Conservation (phyloP, 2,329 filamentous ascomycete genomes). For the Exophiala calicioides region DNA sequence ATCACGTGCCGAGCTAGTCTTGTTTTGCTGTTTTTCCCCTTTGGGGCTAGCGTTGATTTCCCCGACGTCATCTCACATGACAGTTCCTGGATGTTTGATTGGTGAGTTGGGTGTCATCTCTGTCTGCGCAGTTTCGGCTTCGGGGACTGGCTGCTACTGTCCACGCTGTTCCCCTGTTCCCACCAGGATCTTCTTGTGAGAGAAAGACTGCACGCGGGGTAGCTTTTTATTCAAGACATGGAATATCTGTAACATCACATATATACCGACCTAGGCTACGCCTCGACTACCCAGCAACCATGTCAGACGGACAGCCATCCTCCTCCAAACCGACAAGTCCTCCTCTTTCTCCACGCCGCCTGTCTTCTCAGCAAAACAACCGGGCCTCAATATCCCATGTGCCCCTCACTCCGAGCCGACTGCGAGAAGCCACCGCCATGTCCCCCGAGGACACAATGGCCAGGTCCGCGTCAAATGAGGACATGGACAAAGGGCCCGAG, state of each 20-base stretch:
- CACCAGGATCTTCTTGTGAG: not conserved
- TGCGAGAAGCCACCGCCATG: constrained; percentile 27
- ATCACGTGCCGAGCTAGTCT: too few relatives aligned
- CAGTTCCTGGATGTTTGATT: not conserved
- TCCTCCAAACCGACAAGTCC: constrained; percentile 15
- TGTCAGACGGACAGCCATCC: constrained; percentile 9
- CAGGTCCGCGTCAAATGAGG: constrained; percentile 20
- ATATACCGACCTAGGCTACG: not conserved
- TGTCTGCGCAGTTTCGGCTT: too few relatives aligned
- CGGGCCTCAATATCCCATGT: constrained; percentile 23
- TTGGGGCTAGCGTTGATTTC: not conserved
- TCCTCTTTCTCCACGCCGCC: constrained; percentile 20
- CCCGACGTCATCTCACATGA: constrained; percentile 4
- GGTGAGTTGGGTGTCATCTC: too few relatives aligned
- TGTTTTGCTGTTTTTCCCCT: too few relatives aligned
- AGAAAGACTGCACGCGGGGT: too few relatives aligned
- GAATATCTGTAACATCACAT: constrained; percentile 14
- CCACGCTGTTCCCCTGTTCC: not conserved
- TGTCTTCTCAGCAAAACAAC: constrained; percentile 7
- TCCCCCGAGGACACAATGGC: constrained; percentile 30
- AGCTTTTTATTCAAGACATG: too few relatives aligned
- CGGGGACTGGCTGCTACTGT: too few relatives aligned
- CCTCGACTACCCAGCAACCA: constrained; percentile 1
- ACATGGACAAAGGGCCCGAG: not conserved
- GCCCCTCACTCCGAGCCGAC: constrained; percentile 28